Percentiles rank a stretch among this genome's conserved stretches.
These are phyloP conservation scores for Glycine tomentella DNA, from an alignment of 306 rosid species.

Conservation along the genomic window DNA sequence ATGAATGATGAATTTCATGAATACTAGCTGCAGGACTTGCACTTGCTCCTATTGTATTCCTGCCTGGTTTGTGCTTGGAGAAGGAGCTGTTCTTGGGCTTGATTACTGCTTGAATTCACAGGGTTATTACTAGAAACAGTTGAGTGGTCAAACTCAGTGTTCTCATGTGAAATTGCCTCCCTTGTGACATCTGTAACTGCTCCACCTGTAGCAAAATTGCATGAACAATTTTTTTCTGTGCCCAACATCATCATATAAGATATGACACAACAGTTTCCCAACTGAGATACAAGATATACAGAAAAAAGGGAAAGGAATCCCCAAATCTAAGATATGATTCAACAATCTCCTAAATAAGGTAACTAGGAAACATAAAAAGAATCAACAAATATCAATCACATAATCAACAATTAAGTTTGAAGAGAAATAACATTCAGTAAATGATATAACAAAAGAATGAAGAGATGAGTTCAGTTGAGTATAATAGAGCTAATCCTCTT, in stretches of 20 bases:
- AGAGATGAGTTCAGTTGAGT: slow-evolving; percentile 43
- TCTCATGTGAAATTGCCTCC: slow-evolving; percentile 5
- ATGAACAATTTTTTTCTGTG: not conserved
- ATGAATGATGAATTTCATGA: not conserved
- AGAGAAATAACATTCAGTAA: slow-evolving; percentile 13
- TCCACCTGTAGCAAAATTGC: not conserved
- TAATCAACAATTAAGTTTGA: slow-evolving; percentile 16
- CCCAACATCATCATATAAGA: not conserved
- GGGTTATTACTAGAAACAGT: not conserved
- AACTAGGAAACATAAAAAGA: not conserved
- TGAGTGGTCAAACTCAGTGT: not conserved
- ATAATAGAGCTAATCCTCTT: slow-evolving; percentile 28
- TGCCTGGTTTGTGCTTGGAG: no score
- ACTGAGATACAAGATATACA: not conserved
- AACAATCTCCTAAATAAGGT: not conserved
- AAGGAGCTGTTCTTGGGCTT: not conserved
- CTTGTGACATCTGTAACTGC: not conserved
- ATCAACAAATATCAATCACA: not conserved
- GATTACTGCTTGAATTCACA: not conserved
- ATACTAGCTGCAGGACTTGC: not conserved
- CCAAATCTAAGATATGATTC: no score
- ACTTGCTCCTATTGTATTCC: not conserved
- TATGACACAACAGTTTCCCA: not conserved
- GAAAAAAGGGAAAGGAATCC: not conserved
- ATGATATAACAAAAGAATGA: slow-evolving; percentile 4